These are phyloP conservation scores for Microsporum audouinii DNA, from an alignment of 2,329 filamentous ascomycete genomes.

Conservation along the genomic window DNA sequence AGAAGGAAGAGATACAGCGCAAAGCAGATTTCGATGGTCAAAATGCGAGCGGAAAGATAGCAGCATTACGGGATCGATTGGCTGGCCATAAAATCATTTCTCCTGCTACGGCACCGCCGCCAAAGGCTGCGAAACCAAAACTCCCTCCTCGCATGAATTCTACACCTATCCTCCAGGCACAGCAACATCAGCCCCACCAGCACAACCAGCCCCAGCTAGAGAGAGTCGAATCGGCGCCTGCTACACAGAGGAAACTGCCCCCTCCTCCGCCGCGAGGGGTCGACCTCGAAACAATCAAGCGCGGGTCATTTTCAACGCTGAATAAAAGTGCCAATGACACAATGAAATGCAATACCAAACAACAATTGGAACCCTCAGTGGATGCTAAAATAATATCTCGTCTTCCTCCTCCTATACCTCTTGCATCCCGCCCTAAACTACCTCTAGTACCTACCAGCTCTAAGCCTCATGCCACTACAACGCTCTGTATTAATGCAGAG, in stretches of 20 bases:
- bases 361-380: not conserved
- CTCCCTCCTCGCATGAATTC: conserved; percentile 1
- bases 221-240: not conserved
- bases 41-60: not conserved
- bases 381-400: not conserved
- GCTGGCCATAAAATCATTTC: not conserved
- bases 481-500: not conserved
- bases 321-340: conserved; percentile 11
- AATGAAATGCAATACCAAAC: conserved; percentile 12
- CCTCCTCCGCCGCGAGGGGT: not conserved
- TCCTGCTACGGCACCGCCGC: not conserved
- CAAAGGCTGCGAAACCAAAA: not conserved
- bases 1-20: not conserved
- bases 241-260: conserved; percentile 2
- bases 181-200: not conserved
- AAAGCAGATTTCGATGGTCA: not conserved
- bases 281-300: conserved; percentile 24
- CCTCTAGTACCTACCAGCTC: conserved; percentile 39
- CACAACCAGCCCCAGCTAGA: not conserved
- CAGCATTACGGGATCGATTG: conserved; percentile 2
- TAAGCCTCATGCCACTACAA: conserved; percentile 23
- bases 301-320: conserved; percentile 36
- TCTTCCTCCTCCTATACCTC: conserved; percentile 8
- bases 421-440: conserved; percentile 10
- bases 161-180: not conserved